phyloP scores from a whole-genome alignment of 768 basidiomycete species.

The Termitomyces sp. region DNA sequence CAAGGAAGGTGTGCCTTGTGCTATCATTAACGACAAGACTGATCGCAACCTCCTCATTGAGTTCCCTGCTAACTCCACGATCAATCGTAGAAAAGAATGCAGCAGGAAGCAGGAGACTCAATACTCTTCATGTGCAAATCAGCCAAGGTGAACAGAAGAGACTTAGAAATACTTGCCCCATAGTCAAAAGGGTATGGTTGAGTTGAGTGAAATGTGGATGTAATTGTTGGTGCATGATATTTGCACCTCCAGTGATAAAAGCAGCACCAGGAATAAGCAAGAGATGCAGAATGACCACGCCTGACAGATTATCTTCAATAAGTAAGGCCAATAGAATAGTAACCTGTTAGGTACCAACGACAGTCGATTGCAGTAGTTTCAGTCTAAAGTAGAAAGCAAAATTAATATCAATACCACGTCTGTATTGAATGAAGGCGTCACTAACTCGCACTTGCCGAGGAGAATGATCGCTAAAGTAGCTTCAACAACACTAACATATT shows the following conservation, averaged over 20 bases:
- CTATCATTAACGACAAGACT: conserved; percentile 35
- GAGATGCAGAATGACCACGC: conserved; percentile 71
- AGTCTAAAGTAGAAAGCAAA: conserved; percentile 33
- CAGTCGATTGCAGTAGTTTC: conserved; percentile 63
- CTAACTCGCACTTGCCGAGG: conserved; percentile 67
- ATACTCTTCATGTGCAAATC: conserved; percentile 37
- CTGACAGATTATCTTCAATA: conserved; percentile 23
- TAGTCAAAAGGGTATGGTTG: conserved; percentile 64
- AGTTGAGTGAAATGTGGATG: conserved; percentile 63
- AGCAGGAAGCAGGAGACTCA: conserved; percentile 60
- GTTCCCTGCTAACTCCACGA: conserved; percentile 19
- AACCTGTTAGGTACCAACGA: conserved; percentile 44
- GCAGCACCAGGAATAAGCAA: conserved; percentile 67
- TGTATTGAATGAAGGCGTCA: conserved; percentile 10
- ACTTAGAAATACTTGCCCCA: conserved; percentile 45
- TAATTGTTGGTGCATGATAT: conserved; percentile 61
- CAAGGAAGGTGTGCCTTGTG: conserved; percentile 44
- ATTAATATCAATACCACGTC: background rate
- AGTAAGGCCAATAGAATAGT: background rate
- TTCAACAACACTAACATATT: conserved; percentile 53
- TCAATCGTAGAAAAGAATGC: conserved; percentile 64
- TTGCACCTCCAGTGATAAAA: conserved; percentile 71
- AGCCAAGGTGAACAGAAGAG: background rate
- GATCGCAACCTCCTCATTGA: conserved; percentile 16
- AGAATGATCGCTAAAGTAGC: conserved; percentile 69